Evolutionary conservation across 441 rosid species (phyloP).

Genomic region (Isatis lusitanica): DNA sequence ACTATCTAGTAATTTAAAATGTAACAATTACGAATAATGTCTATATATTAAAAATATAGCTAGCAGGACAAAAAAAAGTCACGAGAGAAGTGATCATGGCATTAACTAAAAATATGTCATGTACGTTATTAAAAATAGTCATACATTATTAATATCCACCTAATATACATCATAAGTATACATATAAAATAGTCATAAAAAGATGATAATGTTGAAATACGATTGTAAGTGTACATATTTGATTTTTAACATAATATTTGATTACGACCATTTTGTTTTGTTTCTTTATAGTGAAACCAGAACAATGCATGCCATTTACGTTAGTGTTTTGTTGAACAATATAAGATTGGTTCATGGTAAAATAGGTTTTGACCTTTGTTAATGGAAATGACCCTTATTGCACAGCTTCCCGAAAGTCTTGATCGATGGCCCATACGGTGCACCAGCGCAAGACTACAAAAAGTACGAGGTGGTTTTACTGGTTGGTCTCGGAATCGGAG

Average conservation of each 20-base stretch:
- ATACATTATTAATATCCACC: too few relatives aligned
- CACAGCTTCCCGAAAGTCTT: constrained; percentile 62
- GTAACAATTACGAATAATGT: not conserved
- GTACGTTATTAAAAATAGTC: not conserved
- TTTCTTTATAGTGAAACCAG: not conserved
- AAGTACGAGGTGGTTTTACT: constrained; percentile 62
- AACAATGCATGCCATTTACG: not conserved
- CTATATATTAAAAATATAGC: not conserved
- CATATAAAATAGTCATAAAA: not conserved
- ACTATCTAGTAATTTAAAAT: not conserved
- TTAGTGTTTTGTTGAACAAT: constrained; percentile 1
- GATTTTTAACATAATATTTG: not conserved
- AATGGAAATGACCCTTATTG: not conserved
- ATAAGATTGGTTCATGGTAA: not conserved
- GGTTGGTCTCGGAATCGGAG: constrained; percentile 74
- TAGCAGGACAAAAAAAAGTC: constrained; percentile 1
- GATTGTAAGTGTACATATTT: not conserved
- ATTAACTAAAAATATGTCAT: not conserved
- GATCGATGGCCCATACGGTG: constrained; percentile 77
- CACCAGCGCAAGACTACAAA: constrained; percentile 79
- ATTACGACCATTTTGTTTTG: not conserved
- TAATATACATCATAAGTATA: too few relatives aligned
- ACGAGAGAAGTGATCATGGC: constrained; percentile 11
- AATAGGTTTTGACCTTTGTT: not conserved
- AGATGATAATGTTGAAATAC: not conserved